Evolutionary conservation across 352 stramenopile genomes (phyloP).

Genomic region (Globisporangium megalacanthum): DNA sequence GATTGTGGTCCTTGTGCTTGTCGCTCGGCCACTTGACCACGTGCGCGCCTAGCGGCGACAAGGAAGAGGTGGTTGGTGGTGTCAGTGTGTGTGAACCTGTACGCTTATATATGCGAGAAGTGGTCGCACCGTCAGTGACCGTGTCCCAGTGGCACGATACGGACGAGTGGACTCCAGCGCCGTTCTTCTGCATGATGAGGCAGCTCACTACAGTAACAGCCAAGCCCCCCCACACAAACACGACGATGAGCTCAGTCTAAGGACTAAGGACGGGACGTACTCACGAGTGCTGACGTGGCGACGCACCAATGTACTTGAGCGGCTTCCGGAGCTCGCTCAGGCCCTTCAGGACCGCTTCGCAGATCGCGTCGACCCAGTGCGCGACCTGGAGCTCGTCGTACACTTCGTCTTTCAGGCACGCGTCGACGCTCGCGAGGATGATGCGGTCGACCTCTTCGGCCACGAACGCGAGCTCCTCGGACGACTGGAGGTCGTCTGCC

Average conservation of each 20-base stretch:
- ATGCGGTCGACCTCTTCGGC: conserved; percentile 89
- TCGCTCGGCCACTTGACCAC: conserved; percentile 88
- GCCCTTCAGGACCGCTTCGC: conserved; percentile 82
- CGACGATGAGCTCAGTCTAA: neutral
- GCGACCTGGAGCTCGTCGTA: conserved; percentile 85
- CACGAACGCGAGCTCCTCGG: conserved; percentile 88
- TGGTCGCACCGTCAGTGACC: conserved; percentile 69
- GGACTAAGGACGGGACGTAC: neutral
- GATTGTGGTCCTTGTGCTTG: conserved; percentile 88
- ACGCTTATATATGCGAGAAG: neutral
- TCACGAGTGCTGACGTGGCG: neutral
- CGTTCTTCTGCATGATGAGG: conserved; percentile 93
- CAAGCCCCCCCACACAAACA: neutral
- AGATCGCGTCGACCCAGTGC: conserved; percentile 90
- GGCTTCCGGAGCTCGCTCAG: conserved; percentile 87
- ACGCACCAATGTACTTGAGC: conserved; percentile 88
- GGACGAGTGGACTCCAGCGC: conserved; percentile 83
- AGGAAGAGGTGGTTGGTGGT: neutral
- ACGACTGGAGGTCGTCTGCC: conserved; percentile 84
- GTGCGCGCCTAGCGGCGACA: conserved; percentile 36
- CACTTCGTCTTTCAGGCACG: conserved; percentile 80
- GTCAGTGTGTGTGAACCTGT: no score
- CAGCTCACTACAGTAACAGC: conserved; percentile 59
- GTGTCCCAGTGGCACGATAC: conserved; percentile 91
- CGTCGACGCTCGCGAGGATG: conserved; percentile 74